Conservation (phyloP, 2,329 filamentous ascomycete genomes). For the Paecilomyces variotii region DNA sequence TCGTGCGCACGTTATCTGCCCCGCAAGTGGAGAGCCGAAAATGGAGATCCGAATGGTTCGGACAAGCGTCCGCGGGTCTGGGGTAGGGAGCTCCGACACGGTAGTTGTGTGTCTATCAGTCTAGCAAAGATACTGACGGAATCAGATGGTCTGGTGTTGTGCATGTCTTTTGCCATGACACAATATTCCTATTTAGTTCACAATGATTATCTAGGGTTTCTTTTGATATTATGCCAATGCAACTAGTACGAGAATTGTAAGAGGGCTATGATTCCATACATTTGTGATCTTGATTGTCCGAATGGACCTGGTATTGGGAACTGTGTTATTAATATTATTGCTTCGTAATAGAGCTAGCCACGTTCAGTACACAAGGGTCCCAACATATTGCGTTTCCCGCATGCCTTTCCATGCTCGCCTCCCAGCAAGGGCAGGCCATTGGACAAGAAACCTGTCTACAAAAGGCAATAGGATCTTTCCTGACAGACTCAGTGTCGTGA, state of each 20-base stretch:
- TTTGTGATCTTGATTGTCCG: no score
- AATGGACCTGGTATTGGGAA: neutral
- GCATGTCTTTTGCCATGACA: neutral
- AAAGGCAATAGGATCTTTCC: conserved; percentile 66
- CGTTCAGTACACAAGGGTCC: conserved; percentile 27
- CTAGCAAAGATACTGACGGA: neutral
- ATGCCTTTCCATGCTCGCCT: conserved; percentile 31
- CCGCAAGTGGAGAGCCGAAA: neutral
- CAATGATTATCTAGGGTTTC: neutral
- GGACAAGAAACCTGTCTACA: conserved; percentile 73
- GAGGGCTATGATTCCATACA: neutral
- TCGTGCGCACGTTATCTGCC: neutral
- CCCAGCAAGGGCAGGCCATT: conserved; percentile 61
- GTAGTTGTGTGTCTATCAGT: neutral
- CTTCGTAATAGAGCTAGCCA: neutral
- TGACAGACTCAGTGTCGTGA: conserved; percentile 73
- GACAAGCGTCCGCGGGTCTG: neutral
- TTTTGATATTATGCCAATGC: neutral
- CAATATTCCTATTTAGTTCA: neutral
- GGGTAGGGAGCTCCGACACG: neutral
- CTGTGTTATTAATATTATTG: neutral
- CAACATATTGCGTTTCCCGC: conserved; percentile 32
- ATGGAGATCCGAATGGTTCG: no score
- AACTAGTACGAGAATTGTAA: neutral
- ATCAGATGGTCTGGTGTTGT: neutral